Percentiles rank a stretch among this genome's conserved stretches.
Conservation (phyloP, 805 yeast genomes). For the Blastobotrys robertii region DNA sequence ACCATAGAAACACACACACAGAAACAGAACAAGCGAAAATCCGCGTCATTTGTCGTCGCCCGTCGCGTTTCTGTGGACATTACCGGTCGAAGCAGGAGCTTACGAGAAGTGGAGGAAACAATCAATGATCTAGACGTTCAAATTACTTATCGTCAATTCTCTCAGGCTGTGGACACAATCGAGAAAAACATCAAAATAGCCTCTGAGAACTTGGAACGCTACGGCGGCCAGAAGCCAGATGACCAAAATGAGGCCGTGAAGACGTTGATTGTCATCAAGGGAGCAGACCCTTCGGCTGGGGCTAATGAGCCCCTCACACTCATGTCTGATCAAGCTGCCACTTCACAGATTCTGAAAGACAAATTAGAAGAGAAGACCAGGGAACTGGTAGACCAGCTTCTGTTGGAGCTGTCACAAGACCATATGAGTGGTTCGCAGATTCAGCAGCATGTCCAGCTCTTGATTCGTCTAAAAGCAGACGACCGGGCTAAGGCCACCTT, state of each 20-base stretch:
- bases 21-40: neutral
- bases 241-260: conserved; percentile 6
- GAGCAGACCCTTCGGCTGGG: neutral
- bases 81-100: conserved; percentile 12
- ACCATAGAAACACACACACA: neutral
- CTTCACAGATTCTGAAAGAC: conserved; percentile 9
- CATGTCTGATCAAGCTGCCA: neutral
- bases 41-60: neutral
- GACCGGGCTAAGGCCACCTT: conserved; percentile 42
- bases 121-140: conserved; percentile 62
- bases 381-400: conserved; percentile 25
- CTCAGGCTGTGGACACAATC: conserved; percentile 32
- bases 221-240: too few species aligned
- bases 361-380: conserved; percentile 20
- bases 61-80: conserved; percentile 1
- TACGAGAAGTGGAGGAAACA: conserved; percentile 47
- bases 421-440: conserved; percentile 21
- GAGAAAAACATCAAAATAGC: conserved; percentile 9
- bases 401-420: conserved; percentile 27
- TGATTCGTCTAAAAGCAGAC: conserved; percentile 34
- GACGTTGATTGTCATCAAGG: neutral
- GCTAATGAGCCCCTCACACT: neutral
- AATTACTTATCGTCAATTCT: conserved; percentile 50
- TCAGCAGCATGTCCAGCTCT: conserved; percentile 24
- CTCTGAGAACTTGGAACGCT: neutral